Percentiles rank a stretch among this genome's conserved stretches.
These are phyloP conservation scores for Phialocephala subalpina DNA, from an alignment of 2,329 filamentous ascomycete genomes.

Conservation along the genomic window DNA sequence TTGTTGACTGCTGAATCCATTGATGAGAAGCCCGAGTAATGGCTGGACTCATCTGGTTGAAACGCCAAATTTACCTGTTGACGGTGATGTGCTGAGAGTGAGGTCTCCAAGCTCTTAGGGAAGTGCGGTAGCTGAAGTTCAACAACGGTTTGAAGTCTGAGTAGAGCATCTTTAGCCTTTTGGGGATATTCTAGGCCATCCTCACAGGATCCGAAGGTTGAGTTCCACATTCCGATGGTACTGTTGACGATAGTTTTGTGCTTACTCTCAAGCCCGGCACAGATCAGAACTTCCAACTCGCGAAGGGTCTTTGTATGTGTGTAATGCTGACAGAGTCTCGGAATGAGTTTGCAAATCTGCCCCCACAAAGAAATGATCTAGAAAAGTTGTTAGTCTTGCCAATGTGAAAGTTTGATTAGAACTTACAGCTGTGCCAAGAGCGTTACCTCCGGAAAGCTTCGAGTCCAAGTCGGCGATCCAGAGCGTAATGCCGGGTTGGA, in stretches of 20 bases:
- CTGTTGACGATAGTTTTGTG: constrained; percentile 61
- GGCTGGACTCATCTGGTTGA: constrained; percentile 33
- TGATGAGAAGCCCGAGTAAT: constrained; percentile 21
- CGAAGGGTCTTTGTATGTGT: constrained; percentile 53
- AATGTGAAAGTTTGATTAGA: background rate
- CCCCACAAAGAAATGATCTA: constrained; percentile 61
- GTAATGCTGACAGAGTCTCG: constrained; percentile 47
- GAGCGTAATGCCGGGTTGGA: constrained; percentile 67
- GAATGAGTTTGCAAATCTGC: constrained; percentile 49
- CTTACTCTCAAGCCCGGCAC: constrained; percentile 64
- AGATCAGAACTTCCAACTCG: constrained; percentile 62
- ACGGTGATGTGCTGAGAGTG: constrained; percentile 40
- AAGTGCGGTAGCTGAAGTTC: constrained; percentile 59
- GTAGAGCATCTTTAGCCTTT: constrained; percentile 67
- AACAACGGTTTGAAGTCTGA: constrained; percentile 63
- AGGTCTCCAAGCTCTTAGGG: constrained; percentile 45
- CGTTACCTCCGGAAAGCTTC: constrained; percentile 51
- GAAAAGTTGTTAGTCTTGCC: background rate
- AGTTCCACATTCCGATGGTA: constrained; percentile 73
- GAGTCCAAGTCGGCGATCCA: constrained; percentile 70
- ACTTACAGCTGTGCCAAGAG: constrained; percentile 56
- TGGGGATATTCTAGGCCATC: constrained; percentile 67
- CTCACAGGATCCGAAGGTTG: constrained; percentile 67
- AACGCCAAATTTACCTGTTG: constrained; percentile 50
- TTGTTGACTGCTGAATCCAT: constrained; percentile 11